phyloP scores from a whole-genome alignment of 208 protist genomes.

The Borovskyia barvae region DNA sequence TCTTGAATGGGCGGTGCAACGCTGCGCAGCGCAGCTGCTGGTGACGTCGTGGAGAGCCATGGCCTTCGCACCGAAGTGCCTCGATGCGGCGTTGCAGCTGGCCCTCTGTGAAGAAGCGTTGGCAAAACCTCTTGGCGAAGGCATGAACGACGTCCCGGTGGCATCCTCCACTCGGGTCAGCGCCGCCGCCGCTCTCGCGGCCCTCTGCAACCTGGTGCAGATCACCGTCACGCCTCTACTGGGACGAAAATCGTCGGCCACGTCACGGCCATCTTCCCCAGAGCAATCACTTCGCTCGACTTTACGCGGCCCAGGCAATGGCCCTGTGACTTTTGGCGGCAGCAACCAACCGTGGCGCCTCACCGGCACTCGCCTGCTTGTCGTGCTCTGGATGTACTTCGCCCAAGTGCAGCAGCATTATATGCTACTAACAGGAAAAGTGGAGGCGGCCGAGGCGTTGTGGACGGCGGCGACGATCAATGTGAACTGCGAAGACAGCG shows the following conservation, averaged over 20 bases:
- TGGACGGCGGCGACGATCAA: constrained; percentile 11
- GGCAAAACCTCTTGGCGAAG: not conserved
- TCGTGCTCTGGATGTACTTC: constrained; percentile 13
- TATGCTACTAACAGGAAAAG: constrained; percentile 11
- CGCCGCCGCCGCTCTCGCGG: not conserved
- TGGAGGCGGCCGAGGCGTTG: constrained; percentile 15
- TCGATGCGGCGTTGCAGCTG: too few species aligned
- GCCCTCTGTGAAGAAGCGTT: too few species aligned
- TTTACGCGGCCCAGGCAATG: not conserved
- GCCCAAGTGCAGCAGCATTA: constrained; percentile 27
- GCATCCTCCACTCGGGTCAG: not conserved
- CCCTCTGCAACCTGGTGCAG: not conserved
- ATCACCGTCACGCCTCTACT: not conserved
- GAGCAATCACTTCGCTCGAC: not conserved
- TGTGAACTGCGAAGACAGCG: constrained; percentile 8
- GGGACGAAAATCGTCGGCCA: not conserved
- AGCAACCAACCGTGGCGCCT: not conserved
- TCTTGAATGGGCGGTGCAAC: constrained; percentile 42
- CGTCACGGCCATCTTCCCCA: not conserved
- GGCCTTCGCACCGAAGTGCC: too few species aligned
- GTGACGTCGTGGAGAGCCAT: constrained; percentile 14
- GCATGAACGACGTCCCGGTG: too few species aligned
- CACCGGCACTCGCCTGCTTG: constrained; percentile 18
- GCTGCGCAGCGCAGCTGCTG: constrained; percentile 20
- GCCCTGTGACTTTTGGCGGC: not conserved